Percentiles rank a stretch among this genome's conserved stretches.
Evolutionary conservation across 2,329 filamentous ascomycete genomes (phyloP).

Genomic region (Diplodia mutila): DNA sequence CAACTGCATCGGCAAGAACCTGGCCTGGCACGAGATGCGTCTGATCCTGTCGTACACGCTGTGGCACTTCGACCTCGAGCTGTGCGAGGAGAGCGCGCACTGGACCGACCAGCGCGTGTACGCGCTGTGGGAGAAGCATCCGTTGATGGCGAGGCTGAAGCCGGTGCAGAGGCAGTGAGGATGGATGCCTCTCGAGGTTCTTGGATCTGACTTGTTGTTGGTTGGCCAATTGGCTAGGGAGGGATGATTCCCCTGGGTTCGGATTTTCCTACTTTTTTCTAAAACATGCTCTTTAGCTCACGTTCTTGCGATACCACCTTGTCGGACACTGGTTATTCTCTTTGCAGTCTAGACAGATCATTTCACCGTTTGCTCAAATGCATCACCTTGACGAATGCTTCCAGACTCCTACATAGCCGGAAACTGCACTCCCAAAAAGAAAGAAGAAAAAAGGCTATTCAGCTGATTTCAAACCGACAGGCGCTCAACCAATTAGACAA

Average conservation of each 20-base stretch:
- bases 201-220: background rate
- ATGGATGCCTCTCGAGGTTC: no score
- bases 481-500: no score
- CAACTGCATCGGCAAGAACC: constrained; percentile 40
- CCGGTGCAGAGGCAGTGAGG: constrained; percentile 26
- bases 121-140: constrained; percentile 40
- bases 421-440: background rate
- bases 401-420: background rate
- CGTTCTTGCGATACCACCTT: background rate
- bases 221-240: background rate
- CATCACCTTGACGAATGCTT: background rate
- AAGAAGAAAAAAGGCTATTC: no score
- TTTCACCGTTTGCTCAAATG: background rate
- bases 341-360: background rate
- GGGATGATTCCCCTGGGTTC: background rate
- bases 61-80: constrained; percentile 46
- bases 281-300: background rate
- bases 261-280: background rate
- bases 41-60: constrained; percentile 46
- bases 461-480: background rate
- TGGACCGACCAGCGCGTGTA: constrained; percentile 38
- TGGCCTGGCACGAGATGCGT: constrained; percentile 44
- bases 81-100: constrained; percentile 44
- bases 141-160: constrained; percentile 35
- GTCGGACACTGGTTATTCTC: background rate